phyloP scores from a whole-genome alignment of 352 stramenopile species.

The Thalassiosira livingstoniorum region DNA sequence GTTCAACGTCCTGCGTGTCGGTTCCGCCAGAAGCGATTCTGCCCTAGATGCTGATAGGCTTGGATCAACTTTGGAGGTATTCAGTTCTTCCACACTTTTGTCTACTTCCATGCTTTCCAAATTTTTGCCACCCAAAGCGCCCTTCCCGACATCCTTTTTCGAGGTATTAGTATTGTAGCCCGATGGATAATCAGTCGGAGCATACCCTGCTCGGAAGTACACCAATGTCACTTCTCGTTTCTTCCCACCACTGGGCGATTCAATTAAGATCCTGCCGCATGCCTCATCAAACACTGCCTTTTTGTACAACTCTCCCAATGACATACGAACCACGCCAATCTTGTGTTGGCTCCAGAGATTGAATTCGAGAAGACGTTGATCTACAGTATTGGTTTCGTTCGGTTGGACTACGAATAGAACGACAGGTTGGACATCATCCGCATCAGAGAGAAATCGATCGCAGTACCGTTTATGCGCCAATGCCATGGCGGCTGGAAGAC shows the following conservation, averaged over 20 bases:
- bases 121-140: too few species aligned
- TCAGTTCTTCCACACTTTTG: too few species aligned
- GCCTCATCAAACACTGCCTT: constrained; percentile 55
- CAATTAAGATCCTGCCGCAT: constrained; percentile 48
- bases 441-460: constrained; percentile 45
- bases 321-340: constrained; percentile 75
- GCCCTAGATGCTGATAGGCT: too few species aligned
- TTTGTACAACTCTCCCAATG: constrained; percentile 61
- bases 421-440: constrained; percentile 80
- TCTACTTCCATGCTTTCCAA: too few species aligned
- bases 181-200: constrained; percentile 94
- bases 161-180: constrained; percentile 60
- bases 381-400: constrained; percentile 84
- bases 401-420: constrained; percentile 85
- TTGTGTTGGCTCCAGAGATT: constrained; percentile 67
- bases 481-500: constrained; percentile 73
- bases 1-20: too few species aligned
- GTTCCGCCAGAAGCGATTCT: too few species aligned
- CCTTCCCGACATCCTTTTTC: too few species aligned
- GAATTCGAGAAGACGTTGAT: constrained; percentile 85
- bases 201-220: constrained; percentile 97
- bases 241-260: constrained; percentile 12
- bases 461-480: constrained; percentile 75
- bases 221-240: constrained; percentile 88
- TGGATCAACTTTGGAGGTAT: too few species aligned